phyloP scores from a whole-genome alignment of 176 grass and related monocot species.

The Oryza officinalis region DNA sequence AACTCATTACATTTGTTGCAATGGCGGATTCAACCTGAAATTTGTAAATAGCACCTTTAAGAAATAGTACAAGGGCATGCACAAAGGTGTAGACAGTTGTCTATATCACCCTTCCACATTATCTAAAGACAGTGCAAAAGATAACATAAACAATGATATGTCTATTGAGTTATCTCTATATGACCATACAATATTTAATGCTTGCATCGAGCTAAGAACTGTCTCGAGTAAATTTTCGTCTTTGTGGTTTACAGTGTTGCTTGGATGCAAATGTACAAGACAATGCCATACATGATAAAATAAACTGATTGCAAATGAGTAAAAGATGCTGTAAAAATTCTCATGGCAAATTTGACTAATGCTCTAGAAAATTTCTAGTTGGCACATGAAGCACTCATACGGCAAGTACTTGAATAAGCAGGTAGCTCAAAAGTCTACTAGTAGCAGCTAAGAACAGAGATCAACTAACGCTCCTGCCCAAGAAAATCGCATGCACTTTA shows the following conservation, averaged over 20 bases:
- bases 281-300: not conserved
- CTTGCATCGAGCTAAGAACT: not conserved
- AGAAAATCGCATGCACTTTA: not conserved
- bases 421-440: not conserved
- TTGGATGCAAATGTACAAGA: not conserved
- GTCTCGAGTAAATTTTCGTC: not conserved
- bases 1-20: slow-evolving; percentile 60
- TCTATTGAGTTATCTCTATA: not conserved
- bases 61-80: slow-evolving; percentile 1
- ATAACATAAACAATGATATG: not conserved
- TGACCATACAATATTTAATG: not conserved
- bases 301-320: not conserved
- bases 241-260: not conserved
- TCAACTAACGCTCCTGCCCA: not conserved
- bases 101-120: not conserved
- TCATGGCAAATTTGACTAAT: not conserved
- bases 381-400: not conserved
- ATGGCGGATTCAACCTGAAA: slow-evolving; percentile 74
- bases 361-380: not conserved
- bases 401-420: not conserved
- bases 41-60: slow-evolving; percentile 32
- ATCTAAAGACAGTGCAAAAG: not conserved
- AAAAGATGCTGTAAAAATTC: not conserved
- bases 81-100: not conserved
- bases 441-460: not conserved